A percentile compares a stretch with the other conserved stretches of the same genome.
These are phyloP conservation scores for Cyclotella kingstonii DNA, from an alignment of 108 stramenopile genomes.

Conservation along the genomic window DNA sequence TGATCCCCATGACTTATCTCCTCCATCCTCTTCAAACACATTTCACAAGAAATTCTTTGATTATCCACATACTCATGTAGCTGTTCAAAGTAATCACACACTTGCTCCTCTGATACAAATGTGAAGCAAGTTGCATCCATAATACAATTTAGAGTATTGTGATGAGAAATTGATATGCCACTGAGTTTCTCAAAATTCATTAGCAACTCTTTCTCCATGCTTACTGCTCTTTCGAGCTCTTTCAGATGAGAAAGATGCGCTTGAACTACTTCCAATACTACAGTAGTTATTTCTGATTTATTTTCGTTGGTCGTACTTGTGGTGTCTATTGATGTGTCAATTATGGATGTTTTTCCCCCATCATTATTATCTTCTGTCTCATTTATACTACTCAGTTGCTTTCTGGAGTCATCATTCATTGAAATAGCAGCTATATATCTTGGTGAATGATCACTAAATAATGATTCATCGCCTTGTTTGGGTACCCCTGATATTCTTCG, in stretches of 20 bases:
- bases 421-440: no score
- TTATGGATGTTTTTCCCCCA: background rate
- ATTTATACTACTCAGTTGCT: slow-evolving; percentile 39
- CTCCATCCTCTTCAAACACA: slow-evolving; percentile 70
- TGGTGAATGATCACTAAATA: background rate
- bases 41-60: slow-evolving; percentile 42
- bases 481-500: slow-evolving; percentile 29
- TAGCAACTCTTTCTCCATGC: slow-evolving; percentile 76
- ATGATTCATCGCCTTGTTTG: background rate
- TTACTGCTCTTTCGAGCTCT: slow-evolving; percentile 63
- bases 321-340: background rate
- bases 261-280: slow-evolving; percentile 52
- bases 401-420: background rate
- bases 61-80: slow-evolving; percentile 68
- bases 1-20: slow-evolving; percentile 42
- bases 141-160: slow-evolving; percentile 33
- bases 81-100: slow-evolving; percentile 82
- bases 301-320: background rate
- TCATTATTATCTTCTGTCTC: slow-evolving; percentile 29
- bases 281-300: slow-evolving; percentile 29
- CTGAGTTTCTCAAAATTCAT: slow-evolving; percentile 63
- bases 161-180: slow-evolving; percentile 29
- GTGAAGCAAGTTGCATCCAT: slow-evolving; percentile 10
- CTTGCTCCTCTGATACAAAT: slow-evolving; percentile 67
- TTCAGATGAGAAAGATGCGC: slow-evolving; percentile 74